Evolutionary conservation across 306 rosid species (phyloP), one percentile per base, ranked within the genome.

Genomic region (Calophaca sinica): DNA sequence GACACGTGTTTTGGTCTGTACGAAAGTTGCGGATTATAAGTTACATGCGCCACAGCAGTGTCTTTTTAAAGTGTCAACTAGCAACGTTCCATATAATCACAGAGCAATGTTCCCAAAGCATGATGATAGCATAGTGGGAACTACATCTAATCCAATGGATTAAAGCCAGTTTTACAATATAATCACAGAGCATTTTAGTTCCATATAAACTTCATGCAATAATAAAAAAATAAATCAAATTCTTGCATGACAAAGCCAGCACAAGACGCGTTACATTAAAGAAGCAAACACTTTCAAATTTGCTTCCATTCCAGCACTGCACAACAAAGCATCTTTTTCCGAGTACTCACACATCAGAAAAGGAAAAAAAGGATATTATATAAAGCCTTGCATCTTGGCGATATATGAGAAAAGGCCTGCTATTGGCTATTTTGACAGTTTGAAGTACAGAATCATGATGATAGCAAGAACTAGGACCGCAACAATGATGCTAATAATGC

Each of bases 361-460:
- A 49, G 26, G 9, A 8, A 77, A 60, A 32, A 54, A 31, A 68
- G 62, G 3, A 32, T 44, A 68, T 7, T 57, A 54, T 72, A 70
- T 52, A 7, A 48, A 64, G 57, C 70, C 75, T 14, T 32, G 32
- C 51, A 13, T 41, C 63, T 55, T 8, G 29, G 46, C 52, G 39
- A 76, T 73, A 71, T 61, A 45, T 2, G 51, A 70, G 51, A 75
- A 69, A 54, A 44, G 12, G 38, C 9, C 41, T 41, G 41, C 10
- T 62, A 62, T 32, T 61, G 48, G 12, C 82, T 88, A 93, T 36
- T 80, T 68, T 2, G 65, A n/a, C 36, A 90, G 96, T 82, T 93
- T 90, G 67, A 90, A 89, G 86, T 87, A 90, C 81, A 93, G 78
- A 74, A 90, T 82, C 82, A 82, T 66, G 82, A 55, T 11, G 52